phyloP scores from a whole-genome alignment of 208 protist genomes.

The Novymonas esmeraldas region DNA sequence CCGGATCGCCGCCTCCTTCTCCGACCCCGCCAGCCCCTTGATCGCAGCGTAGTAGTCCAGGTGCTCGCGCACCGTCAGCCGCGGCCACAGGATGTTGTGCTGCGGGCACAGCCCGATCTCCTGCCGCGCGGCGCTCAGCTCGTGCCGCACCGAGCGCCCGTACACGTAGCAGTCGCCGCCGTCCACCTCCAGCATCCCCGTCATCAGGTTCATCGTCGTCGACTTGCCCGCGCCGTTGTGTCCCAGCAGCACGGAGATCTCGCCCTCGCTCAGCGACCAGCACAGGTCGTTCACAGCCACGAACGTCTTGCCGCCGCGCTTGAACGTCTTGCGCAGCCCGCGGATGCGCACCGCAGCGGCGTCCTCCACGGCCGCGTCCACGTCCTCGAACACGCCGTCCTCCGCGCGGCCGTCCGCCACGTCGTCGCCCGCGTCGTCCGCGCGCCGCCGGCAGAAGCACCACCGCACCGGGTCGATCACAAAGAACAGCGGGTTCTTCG shows the following conservation, averaged over 20 bases:
- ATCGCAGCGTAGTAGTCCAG: constrained; percentile 87
- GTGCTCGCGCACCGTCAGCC: constrained; percentile 91
- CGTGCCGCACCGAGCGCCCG: constrained; percentile 58
- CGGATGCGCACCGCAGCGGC: constrained; percentile 17
- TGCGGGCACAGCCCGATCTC: constrained; percentile 75
- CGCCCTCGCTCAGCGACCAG: constrained; percentile 49
- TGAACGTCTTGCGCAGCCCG: constrained; percentile 38
- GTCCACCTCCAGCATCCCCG: constrained; percentile 68
- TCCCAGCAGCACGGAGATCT: constrained; percentile 77
- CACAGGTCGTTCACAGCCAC: constrained; percentile 72
- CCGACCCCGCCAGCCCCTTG: constrained; percentile 69
- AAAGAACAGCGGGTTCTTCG: constrained; percentile 67
- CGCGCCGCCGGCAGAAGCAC: constrained; percentile 39
- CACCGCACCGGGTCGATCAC: constrained; percentile 43
- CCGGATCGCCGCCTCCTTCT: constrained; percentile 33
- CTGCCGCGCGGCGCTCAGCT: constrained; percentile 55
- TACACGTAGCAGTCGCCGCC: constrained; percentile 74
- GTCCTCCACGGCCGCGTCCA: constrained; percentile 33
- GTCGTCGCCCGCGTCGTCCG: constrained; percentile 21
- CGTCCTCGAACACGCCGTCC: constrained; percentile 25
- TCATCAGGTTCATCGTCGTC: constrained; percentile 83
- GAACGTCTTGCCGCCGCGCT: constrained; percentile 45
- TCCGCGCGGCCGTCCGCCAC: constrained; percentile 24
- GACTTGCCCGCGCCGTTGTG: constrained; percentile 89
- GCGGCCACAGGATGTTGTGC: constrained; percentile 63